Base-by-base conservation (phyloP, 192 early-diverging fungal species). In the Coemansia sp. region DNA sequence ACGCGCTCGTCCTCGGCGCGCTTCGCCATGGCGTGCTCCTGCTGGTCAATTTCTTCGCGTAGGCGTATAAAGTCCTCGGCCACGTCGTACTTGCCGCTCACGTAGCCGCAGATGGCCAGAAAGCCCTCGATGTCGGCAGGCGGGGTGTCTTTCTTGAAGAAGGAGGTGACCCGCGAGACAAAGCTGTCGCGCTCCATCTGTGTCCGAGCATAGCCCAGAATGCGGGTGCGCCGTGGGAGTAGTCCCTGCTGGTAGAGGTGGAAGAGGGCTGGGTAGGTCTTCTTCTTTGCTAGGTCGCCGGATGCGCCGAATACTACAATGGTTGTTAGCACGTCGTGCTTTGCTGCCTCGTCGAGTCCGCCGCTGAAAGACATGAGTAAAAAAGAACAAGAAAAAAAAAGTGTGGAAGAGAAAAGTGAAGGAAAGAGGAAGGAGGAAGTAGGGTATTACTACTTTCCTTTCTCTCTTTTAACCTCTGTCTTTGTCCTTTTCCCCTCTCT, bases 271-370 rank as follows among this genome's bases (percentile, higher is more conserved):
- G 96, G 96, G 76, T 89, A 99, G 28, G 96, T 97, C 84, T 99
- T 99, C 59, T 98, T 98, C 85, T 93, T 97, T 35, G 96, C 96
- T 53, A 98, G 88, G 76, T 98, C 96, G 57, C 96, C 96, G 14
- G 90, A 92, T 28, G 93, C 93, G 35, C 93, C 93, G 61, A 95
- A 87, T 12, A 95, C 92, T 87, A 79, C 77, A 53, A 85, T 78
- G 39, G 80, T 83, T 21, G 80, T 83, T 55, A 76, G 75, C 68
- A 76, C 74, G 57, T 82, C 75, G 61, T 82, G 70, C 62, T 48
- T 67, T 13, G 79, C 79, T 20, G 79, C 79, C 48, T 73, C 72
- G 55, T 77, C 75, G 50, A 82, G 75, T 52, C 79, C 69, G 34
- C 79, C 56, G 56, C 65, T 74, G 34, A 82, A 70, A 31, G 79